Conservation (phyloP, 306 rosid species). For the Cotoneaster glaucophyllus region DNA sequence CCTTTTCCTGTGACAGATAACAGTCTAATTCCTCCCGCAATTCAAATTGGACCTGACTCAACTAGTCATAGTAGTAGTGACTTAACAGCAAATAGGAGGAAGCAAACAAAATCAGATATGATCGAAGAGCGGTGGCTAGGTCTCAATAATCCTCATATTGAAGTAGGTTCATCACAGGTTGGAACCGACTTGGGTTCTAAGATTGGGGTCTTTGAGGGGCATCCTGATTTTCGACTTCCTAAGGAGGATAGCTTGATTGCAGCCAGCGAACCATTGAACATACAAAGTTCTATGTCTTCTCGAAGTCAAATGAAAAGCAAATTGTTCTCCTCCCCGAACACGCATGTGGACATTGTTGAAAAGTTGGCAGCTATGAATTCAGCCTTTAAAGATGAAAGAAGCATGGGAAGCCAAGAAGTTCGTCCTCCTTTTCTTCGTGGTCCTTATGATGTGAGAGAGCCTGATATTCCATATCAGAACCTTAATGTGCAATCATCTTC, state of each 20-base stretch:
- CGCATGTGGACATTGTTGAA: slow-evolving; percentile 49
- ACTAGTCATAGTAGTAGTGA: slow-evolving; percentile 39
- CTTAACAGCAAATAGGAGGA: slow-evolving; percentile 35
- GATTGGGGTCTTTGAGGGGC: slow-evolving; percentile 45
- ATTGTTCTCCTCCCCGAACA: slow-evolving; percentile 36
- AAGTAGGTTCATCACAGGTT: slow-evolving; percentile 41
- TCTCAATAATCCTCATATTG: slow-evolving; percentile 47
- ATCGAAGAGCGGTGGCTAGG: slow-evolving; percentile 54
- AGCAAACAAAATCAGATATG: slow-evolving; percentile 42
- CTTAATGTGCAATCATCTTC: slow-evolving; percentile 49
- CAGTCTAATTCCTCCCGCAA: slow-evolving; percentile 33
- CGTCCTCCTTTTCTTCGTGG: slow-evolving; percentile 42
- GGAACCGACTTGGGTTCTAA: slow-evolving; percentile 40
- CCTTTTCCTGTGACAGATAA: slow-evolving; percentile 43
- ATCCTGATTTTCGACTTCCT: slow-evolving; percentile 54
- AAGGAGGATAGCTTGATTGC: slow-evolving; percentile 74
- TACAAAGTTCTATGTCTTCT: slow-evolving; percentile 45
- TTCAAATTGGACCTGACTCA: slow-evolving; percentile 29
- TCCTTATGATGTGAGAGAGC: slow-evolving; percentile 61
- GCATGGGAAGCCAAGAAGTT: slow-evolving; percentile 64
- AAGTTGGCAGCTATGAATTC: slow-evolving; percentile 57
- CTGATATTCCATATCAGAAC: slow-evolving; percentile 55
- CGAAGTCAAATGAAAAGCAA: slow-evolving; percentile 52
- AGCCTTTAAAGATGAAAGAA: slow-evolving; percentile 53
- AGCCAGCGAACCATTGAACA: slow-evolving; percentile 39